Conservation (phyloP, 1,284 basidiomycete species). For the Pterulicium gracile region DNA sequence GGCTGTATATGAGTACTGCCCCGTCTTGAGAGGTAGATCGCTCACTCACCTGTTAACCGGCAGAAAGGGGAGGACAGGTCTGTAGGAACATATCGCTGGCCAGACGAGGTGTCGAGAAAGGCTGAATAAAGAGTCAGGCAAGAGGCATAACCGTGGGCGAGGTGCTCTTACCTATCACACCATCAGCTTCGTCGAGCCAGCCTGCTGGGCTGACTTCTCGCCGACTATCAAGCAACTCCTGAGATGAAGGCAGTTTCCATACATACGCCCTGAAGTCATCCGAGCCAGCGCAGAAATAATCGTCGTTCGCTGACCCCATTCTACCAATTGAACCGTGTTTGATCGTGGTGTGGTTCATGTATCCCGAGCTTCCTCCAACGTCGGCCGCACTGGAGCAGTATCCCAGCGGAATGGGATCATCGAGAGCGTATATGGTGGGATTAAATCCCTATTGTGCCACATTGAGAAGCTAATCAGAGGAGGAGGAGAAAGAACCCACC, state of each 20-base stretch:
- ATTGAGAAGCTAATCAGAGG: too few species aligned
- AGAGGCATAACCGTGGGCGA: slow-evolving; percentile 2
- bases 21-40: slow-evolving; percentile 1
- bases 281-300: slow-evolving; percentile 61
- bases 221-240: slow-evolving; percentile 32
- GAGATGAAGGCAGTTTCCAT: slow-evolving; percentile 58
- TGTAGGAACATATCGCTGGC: slow-evolving; percentile 37
- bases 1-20: too few species aligned
- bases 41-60: slow-evolving; percentile 38
- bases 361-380: not conserved
- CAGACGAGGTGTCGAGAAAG: slow-evolving; percentile 28
- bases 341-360: not conserved
- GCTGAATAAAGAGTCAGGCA: slow-evolving; percentile 22
- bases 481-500: slow-evolving; percentile 32
- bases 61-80: slow-evolving; percentile 46
- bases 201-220: slow-evolving; percentile 27
- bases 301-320: slow-evolving; percentile 35
- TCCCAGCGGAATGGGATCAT: slow-evolving; percentile 53
- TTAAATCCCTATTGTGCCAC: slow-evolving; percentile 54
- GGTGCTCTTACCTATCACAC: slow-evolving; percentile 25
- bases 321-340: slow-evolving; percentile 71
- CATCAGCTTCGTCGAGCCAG: slow-evolving; percentile 25
- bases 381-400: not conserved
- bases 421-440: slow-evolving; percentile 58
- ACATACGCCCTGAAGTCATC: slow-evolving; percentile 74